A percentile compares a stretch with the other conserved stretches of the same genome.
Conservation (phyloP, 1,139 yeast species). For the Kodamaea anthophila region DNA sequence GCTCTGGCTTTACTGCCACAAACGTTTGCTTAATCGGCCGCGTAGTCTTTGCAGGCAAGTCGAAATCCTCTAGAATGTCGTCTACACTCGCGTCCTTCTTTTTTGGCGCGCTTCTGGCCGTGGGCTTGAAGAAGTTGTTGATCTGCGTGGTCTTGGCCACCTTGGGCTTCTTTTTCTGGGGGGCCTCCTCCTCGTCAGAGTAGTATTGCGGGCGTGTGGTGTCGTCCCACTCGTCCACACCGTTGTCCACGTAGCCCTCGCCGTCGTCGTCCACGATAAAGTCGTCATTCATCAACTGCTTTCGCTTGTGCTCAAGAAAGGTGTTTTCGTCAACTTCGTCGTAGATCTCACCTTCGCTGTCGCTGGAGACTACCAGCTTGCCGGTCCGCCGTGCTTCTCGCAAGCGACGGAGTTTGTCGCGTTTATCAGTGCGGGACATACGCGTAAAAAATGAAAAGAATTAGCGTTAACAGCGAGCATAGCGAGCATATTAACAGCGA, state of each 20-base stretch:
- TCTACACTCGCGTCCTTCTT: conserved; percentile 36
- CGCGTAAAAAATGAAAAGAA: conserved; percentile 1
- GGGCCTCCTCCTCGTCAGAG: conserved; percentile 44
- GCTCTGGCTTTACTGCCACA: conserved; percentile 9
- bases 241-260: conserved; percentile 85
- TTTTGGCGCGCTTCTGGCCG: conserved; percentile 25
- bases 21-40: too few relatives aligned
- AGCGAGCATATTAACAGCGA: neutral
- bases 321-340: conserved; percentile 84
- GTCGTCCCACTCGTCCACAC: conserved; percentile 83
- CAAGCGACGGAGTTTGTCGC: conserved; percentile 34
- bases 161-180: conserved; percentile 25
- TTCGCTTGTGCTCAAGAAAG: conserved; percentile 69
- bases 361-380: conserved; percentile 18
- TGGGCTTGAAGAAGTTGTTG: conserved; percentile 48
- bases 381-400: conserved; percentile 38
- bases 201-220: conserved; percentile 44
- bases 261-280: conserved; percentile 93
- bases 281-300: conserved; percentile 80
- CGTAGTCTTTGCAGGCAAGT: conserved; percentile 15
- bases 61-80: conserved; percentile 42
- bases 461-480: neutral
- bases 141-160: conserved; percentile 47
- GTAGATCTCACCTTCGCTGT: conserved; percentile 44
- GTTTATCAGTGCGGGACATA: conserved; percentile 25